phyloP scores from a whole-genome alignment of 441 rosid genomes.

The Pelargonium australe region DNA sequence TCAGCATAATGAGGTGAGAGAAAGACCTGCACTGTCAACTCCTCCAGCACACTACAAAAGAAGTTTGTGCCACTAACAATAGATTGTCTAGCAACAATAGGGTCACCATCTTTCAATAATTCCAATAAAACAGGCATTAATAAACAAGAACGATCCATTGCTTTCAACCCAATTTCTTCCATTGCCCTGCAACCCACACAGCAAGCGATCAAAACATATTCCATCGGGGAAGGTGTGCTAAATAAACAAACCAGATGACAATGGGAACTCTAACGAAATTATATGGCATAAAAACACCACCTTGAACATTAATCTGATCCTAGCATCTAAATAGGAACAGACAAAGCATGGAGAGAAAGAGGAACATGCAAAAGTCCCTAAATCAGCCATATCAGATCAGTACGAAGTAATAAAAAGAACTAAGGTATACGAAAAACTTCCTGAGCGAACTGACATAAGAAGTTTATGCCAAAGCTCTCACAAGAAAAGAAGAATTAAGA shows the following conservation, averaged over 20 bases:
- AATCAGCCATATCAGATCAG: neutral
- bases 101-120: constrained; percentile 57
- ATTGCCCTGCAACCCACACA: constrained; percentile 61
- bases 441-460: neutral
- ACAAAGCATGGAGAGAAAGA: neutral
- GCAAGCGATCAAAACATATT: constrained; percentile 7
- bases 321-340: neutral
- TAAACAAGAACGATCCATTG: constrained; percentile 51
- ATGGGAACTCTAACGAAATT: neutral
- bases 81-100: constrained; percentile 57
- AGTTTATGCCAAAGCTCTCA: neutral
- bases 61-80: constrained; percentile 62
- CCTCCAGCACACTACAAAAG: constrained; percentile 62
- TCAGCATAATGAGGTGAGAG: neutral
- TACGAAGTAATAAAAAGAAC: neutral
- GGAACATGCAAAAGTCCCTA: neutral
- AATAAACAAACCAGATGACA: neutral
- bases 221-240: neutral
- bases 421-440: neutral
- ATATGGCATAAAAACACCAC: neutral
- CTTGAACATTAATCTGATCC: neutral
- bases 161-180: constrained; percentile 69
- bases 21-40: constrained; percentile 81
- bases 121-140: constrained; percentile 57
- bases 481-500: neutral